Evolutionary conservation across 495 filamentous ascomycete genomes (phyloP), one percentile per base, ranked within the genome.

Genomic region (Penicillium canescens): DNA sequence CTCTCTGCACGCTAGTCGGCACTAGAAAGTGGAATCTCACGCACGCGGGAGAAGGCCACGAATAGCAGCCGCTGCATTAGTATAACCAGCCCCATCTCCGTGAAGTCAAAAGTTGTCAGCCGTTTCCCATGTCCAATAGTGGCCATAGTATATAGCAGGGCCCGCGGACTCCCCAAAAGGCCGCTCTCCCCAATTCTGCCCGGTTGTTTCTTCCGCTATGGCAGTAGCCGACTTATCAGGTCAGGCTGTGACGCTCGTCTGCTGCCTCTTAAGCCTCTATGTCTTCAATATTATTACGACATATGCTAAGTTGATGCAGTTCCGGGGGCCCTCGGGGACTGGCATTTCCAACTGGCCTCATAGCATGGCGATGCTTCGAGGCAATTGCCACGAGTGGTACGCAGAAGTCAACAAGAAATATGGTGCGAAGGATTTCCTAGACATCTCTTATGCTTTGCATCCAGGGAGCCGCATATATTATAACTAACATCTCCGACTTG

Each of bases 341-440:
- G 61, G 61, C 13, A 48, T 72, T 20, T 70, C 65, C 23, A 62
- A 64, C 54, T 51, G 65, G 42, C 65, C 59, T 47, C 67, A 70
- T 47, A 68, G 65, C 24, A 57, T 56, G 9, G 69, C 63, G 3
- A 58, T 70, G 11, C 53, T 70, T 20, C 46, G 61, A 13, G 52
- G 57, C 3, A 60, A 58, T 49, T 62, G 63, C 37, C 61, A 72
- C 46, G 49, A 45, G 48, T 66, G 54, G 47, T 72, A 72, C 41
- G 63, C 60, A 6, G 57, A 69, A 24, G 49, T 61, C 31, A 69
- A 50, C 40, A 55, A 70, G 45, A 66, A 70, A 66, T 52, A 69
- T 54, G 69, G 69, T 69, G 52, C 42, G 54, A 47, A 20, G 20
- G 31, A 31, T 42, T 36, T 37, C 42, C 42, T 13, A 57, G 48